Base-by-base conservation (phyloP, 2,329 filamentous ascomycete genomes). In the Parafenestella ontariensis region DNA sequence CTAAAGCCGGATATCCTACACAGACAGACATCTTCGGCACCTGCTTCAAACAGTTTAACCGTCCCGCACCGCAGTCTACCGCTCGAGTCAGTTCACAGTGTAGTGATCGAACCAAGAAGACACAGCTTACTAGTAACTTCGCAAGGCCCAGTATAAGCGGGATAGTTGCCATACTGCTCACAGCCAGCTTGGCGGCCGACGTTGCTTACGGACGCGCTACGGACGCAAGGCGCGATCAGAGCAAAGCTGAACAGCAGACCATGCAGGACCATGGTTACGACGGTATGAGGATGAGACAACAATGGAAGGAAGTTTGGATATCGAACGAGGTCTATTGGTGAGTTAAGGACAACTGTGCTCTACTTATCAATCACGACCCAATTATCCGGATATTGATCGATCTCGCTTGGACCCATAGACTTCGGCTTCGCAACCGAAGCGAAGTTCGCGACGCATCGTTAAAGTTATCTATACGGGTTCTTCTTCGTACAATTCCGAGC, bases 1-100 rank as follows among this genome's bases (percentile, higher is more conserved):
- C 40, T 31, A 55, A n/a, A 8, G 48, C 47, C 20, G 45, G 41
- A 52, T 52, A 46, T 15, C 48, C 45, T n/a, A 36, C 47, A 24
- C 36, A 49, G 28, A 18, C 37, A 11, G 44, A 36, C 26, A 37
- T 34, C 24, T 33, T 20, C 3, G 44, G 43, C 15, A 48, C 43
- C 18, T 54, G 50, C 24, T 48, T 55, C 36, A 48, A 42, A 33
- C 52, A 55, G 7, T 52, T 54, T 20, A 55, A 24, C 23, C 40
- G 11, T 11, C 44, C 51, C 1, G 52, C 44, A 21, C 48, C 52
- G 33, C 55, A 58, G 28, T 54, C 55, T 58, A 18, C 1, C 2
- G 10, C 18, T 24, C 13, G 23, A 3, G 18, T 39, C 20, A 43
- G 24, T 48, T n/a, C 36, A 52, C 23, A 2, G 5, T 10, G 6